Evolutionary conservation across 2,329 filamentous ascomycete genomes (phyloP), one percentile per base, ranked within the genome.

Genomic region (Colletotrichum musae): DNA sequence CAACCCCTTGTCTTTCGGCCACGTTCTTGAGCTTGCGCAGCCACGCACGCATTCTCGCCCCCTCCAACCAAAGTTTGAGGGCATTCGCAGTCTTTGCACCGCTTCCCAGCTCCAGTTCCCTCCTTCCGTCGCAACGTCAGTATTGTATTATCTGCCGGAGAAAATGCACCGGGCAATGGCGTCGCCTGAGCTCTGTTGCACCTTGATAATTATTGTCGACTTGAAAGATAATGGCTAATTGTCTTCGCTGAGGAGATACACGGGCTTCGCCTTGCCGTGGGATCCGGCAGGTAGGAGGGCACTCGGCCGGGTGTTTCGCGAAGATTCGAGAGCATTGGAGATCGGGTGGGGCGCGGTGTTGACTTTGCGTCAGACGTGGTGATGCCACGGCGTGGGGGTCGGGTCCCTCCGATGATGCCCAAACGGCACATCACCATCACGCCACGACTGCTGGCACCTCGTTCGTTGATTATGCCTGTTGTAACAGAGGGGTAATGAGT

Each of bases 271-370:
- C 26, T 6, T 43, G 41, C 41, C 41, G 41, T 16, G n/a, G 9
- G n/a, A 50, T 7, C n/a, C 9, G 47, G 15, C 10, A 28, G 7
- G 13, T n/a, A 18, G 36, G 52, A 18, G 36, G 52, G 13, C 5
- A 21, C 6, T 18, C 50, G 39, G 36, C 48, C 16, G 18, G 48
- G 13, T 36, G 62, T 56, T 69, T 69, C 66, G 50, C 66, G 66
- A 69, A 66, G 56, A 60, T 69, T 69, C 66, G 36, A 57, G 12
- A 21, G 32, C 21, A 12, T 60, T 58, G 65, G 47, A 50, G 53
- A 32, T 48, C 39, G 13, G 9, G 65, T 58, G 65, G 61, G 66
- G 64, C 13, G 3, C 18, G 61, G 64, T 9, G 5, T 16, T 24
- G 59, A n/a, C 21, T 59, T 51, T 28, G 18, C 24, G 50, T 60